Conservation (phyloP, 2,329 filamentous ascomycete species). For the Claviceps digitariae region DNA sequence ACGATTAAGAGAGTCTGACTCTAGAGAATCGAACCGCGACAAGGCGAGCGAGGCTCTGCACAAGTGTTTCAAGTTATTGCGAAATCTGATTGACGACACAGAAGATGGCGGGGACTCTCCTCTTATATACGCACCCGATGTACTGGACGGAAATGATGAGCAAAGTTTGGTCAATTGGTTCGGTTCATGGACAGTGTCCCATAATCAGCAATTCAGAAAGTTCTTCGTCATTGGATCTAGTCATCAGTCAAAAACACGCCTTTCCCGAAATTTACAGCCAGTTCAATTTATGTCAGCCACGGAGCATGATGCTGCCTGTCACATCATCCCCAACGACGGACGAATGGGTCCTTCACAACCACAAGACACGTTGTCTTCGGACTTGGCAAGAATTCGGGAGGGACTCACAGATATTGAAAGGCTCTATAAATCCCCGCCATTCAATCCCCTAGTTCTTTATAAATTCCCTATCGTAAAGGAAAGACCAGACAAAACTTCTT, state of each 20-base stretch:
- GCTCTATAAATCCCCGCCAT: background rate
- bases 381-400: background rate
- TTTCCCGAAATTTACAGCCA: conserved; percentile 12
- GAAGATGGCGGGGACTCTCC: conserved; percentile 12
- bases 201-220: conserved; percentile 36
- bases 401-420: conserved; percentile 1
- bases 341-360: background rate
- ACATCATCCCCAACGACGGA: background rate
- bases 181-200: conserved; percentile 39
- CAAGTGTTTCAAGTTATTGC: conserved; percentile 12
- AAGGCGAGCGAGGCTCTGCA: conserved; percentile 10
- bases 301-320: background rate
- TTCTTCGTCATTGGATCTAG: conserved; percentile 42
- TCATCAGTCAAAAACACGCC: conserved; percentile 7
- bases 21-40: background rate
- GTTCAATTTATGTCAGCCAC: background rate
- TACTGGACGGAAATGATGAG: conserved; percentile 45
- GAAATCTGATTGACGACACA: conserved; percentile 8
- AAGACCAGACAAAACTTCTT: conserved; percentile 12
- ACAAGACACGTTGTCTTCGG: background rate
- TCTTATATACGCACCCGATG: conserved; percentile 31
- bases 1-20: background rate
- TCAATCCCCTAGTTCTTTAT: conserved; percentile 20
- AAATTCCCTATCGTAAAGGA: conserved; percentile 28
- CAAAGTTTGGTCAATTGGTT: conserved; percentile 51